Base-by-base conservation (phyloP, 306 rosid genomes). In the Argentina anserina region DNA sequence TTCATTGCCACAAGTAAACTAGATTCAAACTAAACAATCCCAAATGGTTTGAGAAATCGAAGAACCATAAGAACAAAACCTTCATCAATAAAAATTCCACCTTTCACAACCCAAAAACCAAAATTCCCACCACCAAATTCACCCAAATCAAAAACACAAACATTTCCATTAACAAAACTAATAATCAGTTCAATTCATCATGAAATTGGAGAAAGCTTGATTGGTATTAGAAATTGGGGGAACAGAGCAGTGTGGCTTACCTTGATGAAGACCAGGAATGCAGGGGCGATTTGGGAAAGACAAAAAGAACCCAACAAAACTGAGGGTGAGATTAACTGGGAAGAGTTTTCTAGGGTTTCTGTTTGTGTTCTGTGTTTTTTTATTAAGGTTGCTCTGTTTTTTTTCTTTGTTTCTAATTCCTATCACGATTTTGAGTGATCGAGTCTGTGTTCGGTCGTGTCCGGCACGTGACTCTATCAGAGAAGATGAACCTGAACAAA, bases 401-500 rank as follows among this genome's bases (percentile, higher is more conserved):
- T 36, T 18, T 39, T 37, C 31, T n/a, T n/a, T n/a, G n/a, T n/a
- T n/a, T n/a, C n/a, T n/a, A n/a, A n/a, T n/a, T n/a, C n/a, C n/a
- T 40, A n/a, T 71, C 56, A 37, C 46, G 73, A 75, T 43, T 74
- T 80, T 69, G 70, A 41, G n/a, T n/a, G n/a, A n/a, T n/a, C n/a
- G n/a, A n/a, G 50, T 43, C 72, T 43, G 73, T n/a, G 83, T 74
- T 81, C 79, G 71, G 77, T 76, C 28, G 76, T 47, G 76, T 60
- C n/a, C 33, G 85, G 79, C 91, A 87, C 87, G 88, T 84, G 91
- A 87, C 77, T 78, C 71, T 70, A 72, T 81, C 80, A 56, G 69
- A 59, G 78, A 71, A 39, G 68, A 59, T 14, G 65, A 59, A 59
- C 64, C 64, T 59, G n/a, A 58, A 31, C 0, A 69, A 21, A 62